These are phyloP conservation scores for Pholiota adiposa DNA, from an alignment of 1,284 basidiomycete genomes.

Conservation along the genomic window DNA sequence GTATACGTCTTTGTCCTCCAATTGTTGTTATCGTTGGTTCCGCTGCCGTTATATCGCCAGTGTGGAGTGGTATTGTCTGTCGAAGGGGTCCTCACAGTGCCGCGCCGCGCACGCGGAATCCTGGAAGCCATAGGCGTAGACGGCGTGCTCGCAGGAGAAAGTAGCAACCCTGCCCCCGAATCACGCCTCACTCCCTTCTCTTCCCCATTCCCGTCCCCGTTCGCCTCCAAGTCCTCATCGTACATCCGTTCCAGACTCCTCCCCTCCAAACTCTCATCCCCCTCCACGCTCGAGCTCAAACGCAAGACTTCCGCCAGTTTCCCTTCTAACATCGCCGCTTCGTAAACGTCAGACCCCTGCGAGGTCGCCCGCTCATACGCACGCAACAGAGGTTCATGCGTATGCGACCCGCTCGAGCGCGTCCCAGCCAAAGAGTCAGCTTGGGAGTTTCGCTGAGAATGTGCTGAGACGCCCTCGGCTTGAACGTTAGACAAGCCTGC, in stretches of 20 bases:
- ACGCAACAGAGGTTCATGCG: neutral
- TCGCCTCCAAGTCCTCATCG: too few relatives aligned
- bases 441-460: neutral
- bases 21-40: neutral
- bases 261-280: neutral
- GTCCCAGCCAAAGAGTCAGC: neutral
- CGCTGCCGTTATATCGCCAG: neutral
- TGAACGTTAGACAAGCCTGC: too few relatives aligned
- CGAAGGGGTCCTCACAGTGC: too few relatives aligned
- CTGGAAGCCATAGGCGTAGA: conserved; percentile 5
- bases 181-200: neutral
- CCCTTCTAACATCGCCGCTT: too few relatives aligned
- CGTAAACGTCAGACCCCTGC: neutral
- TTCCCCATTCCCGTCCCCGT: neutral
- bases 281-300: neutral
- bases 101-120: too few relatives aligned
- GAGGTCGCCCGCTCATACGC: neutral
- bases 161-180: conserved; percentile 1
- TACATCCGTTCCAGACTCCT: too few relatives aligned
- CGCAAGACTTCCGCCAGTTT: neutral
- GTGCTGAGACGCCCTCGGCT: too few relatives aligned
- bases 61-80: too few relatives aligned
- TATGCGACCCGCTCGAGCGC: neutral
- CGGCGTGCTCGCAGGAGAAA: conserved; percentile 9
- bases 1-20: neutral